phyloP scores from a whole-genome alignment of 75 land plant species.

The Azolla pinnata region DNA sequence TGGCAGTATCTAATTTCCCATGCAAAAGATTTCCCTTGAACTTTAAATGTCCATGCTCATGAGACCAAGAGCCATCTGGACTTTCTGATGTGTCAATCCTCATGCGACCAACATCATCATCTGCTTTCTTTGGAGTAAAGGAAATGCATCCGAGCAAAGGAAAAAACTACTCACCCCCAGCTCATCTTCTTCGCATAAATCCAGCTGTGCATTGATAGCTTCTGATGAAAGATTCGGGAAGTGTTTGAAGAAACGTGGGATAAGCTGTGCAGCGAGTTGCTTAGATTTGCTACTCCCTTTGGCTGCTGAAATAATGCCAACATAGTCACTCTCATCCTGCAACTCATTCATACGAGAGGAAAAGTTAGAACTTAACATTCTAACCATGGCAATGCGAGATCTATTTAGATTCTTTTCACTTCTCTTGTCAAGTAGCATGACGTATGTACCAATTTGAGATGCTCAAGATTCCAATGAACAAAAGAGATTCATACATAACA shows the following conservation, averaged over 20 bases:
- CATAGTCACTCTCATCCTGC: constrained; percentile 75
- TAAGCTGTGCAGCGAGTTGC: constrained; percentile 96
- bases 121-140: neutral
- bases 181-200: constrained; percentile 85
- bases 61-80: too few species aligned
- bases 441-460: too few species aligned
- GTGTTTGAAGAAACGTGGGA: constrained; percentile 86
- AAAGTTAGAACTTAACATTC: neutral
- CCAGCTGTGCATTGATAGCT: constrained; percentile 59
- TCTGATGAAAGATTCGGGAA: constrained; percentile 47
- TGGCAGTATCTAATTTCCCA: too few species aligned
- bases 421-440: neutral
- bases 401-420: neutral
- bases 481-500: too few species aligned
- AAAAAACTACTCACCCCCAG: constrained; percentile 59
- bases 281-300: constrained; percentile 68
- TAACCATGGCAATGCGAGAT: neutral
- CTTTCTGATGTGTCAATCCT: too few species aligned
- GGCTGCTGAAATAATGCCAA: constrained; percentile 73
- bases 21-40: too few species aligned
- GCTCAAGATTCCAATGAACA: too few species aligned
- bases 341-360: neutral
- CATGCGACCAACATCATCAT: too few species aligned
- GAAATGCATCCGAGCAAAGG: constrained; percentile 4
- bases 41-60: too few species aligned